These are phyloP conservation scores for Fonsecaea nubica DNA, from an alignment of 2,329 filamentous ascomycete genomes.

Conservation along the genomic window DNA sequence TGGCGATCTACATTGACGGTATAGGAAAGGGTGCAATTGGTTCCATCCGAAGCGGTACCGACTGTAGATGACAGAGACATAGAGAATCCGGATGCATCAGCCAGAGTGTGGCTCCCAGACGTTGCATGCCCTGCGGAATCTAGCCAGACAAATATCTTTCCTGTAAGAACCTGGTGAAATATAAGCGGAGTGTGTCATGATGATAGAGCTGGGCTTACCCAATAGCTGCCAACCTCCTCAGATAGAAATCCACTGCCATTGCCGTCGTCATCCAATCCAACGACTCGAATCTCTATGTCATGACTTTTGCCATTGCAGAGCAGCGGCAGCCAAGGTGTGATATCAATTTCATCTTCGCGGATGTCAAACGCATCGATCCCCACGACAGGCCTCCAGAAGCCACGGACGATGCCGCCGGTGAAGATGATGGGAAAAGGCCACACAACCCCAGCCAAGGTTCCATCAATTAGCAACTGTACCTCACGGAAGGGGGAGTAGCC, in stretches of 20 bases:
- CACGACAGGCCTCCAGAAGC: conserved; percentile 14
- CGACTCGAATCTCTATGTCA: neutral
- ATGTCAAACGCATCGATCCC: conserved; percentile 15
- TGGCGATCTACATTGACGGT: conserved; percentile 6
- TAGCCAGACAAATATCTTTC: conserved; percentile 15
- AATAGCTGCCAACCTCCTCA: conserved; percentile 9
- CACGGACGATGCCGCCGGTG: conserved; percentile 17
- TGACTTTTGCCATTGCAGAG: conserved; percentile 12
- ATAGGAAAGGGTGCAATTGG: conserved; percentile 11
- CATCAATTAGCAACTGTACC: conserved; percentile 13
- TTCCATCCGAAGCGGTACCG: conserved; percentile 1
- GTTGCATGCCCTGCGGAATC: neutral
- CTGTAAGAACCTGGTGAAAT: conserved; percentile 2
- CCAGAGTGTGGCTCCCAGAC: neutral
- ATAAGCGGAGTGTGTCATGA: neutral
- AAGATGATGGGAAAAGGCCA: conserved; percentile 16
- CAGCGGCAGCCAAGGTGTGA: conserved; percentile 13
- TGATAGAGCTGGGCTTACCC: neutral
- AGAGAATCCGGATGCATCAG: neutral
- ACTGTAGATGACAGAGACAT: neutral
- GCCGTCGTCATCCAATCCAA: conserved; percentile 7
- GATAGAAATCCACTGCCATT: neutral
- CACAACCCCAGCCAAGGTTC: conserved; percentile 6
- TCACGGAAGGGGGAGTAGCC: conserved; percentile 9
- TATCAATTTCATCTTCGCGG: conserved; percentile 17